Base-by-base conservation (phyloP, 768 basidiomycete species). In the Scleroderma bovista region DNA sequence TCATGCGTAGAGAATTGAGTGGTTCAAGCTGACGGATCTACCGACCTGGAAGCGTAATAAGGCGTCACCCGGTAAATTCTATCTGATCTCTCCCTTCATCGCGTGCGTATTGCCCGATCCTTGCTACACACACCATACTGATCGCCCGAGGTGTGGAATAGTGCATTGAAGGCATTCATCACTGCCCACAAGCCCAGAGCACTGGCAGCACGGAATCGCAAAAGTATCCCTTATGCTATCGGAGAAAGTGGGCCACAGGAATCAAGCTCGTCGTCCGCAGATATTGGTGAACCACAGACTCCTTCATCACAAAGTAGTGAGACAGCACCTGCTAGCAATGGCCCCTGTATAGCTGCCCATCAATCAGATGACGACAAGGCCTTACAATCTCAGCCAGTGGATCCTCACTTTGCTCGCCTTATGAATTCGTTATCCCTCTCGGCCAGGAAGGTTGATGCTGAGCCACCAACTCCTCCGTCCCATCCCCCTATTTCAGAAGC, bases 61-160 rank as follows among this genome's bases (percentile, higher is more conserved):
- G 61, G 72, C 76, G 32, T 73, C 71, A 50, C 76, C 75, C 15
- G 85, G 88, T 37, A 93, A 88, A 66, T 98, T 96, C 68, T 99
- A 96, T 71, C 75, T 97, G 61, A 93, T 98, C 33, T 82, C 92
- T 1, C 94, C 95, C 4, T 96, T 98, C 71, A 92, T 99, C 57
- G 77, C 73, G 88, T 91, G 70, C 48, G 79, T 69, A 22, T 48
- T 47, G 45, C 44, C 43, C 36, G n/a, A 26, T 31, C 20, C 29
- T 54, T 16, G 6, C 33, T 26, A 22, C 10, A 23, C 47, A 26
- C 43, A 9, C 24, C n/a, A n/a, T 44, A 42, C 50, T 56, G 40
- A 60, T 42, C 31, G 23, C 23, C 24, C 2, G 29, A 12, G 4
- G 10, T 43, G 23, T 40, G 39, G 20, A 19, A 49, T 37, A 68